These are phyloP conservation scores for Penicillium paxilli DNA, from an alignment of 495 filamentous ascomycete genomes.

Conservation along the genomic window DNA sequence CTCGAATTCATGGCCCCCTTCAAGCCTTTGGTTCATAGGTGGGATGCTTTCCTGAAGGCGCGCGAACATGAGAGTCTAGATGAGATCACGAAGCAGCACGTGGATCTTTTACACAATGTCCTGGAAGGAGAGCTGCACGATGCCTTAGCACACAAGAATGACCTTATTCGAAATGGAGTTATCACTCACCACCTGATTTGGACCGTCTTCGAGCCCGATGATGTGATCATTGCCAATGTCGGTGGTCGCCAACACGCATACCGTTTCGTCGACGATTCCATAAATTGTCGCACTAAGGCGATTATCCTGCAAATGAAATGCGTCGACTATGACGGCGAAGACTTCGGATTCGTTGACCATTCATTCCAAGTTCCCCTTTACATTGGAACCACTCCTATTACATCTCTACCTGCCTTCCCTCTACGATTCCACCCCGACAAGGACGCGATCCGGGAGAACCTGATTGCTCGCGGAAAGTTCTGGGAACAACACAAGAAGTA, in stretches of 20 bases:
- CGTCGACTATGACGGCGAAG: conserved; percentile 61
- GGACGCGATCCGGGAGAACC: conserved; percentile 15
- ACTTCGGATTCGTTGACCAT: conserved; percentile 51
- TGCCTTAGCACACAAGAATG: conserved; percentile 55
- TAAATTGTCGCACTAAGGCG: conserved; percentile 12
- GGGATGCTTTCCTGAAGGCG: conserved; percentile 53
- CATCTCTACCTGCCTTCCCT: conserved; percentile 55
- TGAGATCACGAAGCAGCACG: conserved; percentile 51
- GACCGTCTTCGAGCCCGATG: conserved; percentile 54
- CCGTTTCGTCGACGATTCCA: conserved; percentile 26
- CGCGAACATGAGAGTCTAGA: conserved; percentile 50
- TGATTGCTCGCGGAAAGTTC: conserved; percentile 47
- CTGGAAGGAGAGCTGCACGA: conserved; percentile 60
- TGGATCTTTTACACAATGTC: conserved; percentile 55
- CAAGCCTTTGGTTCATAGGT: conserved; percentile 66
- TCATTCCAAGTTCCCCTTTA: conserved; percentile 49
- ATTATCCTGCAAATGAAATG: conserved; percentile 38
- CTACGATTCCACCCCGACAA: conserved; percentile 52
- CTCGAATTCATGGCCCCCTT: conserved; percentile 63
- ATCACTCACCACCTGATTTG: conserved; percentile 61
- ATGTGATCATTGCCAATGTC: conserved; percentile 36
- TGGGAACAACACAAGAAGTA: conserved; percentile 59
- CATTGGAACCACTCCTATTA: conserved; percentile 57
- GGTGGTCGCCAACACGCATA: conserved; percentile 39
- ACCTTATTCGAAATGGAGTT: conserved; percentile 56